Base-by-base conservation (phyloP, 495 filamentous ascomycete genomes). In the Daldinia decipiens region DNA sequence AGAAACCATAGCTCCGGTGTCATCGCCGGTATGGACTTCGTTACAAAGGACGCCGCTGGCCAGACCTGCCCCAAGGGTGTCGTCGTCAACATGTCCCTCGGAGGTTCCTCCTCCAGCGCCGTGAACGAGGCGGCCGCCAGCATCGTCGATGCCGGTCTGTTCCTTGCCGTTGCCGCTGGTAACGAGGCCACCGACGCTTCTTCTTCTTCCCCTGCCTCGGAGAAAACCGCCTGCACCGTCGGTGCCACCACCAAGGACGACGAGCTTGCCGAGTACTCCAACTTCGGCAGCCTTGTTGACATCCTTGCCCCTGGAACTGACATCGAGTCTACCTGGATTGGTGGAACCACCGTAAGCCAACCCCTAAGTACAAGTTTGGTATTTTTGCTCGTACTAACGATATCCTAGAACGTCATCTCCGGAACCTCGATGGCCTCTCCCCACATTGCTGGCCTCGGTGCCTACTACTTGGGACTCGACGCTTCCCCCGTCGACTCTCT, bases 391-490 rank as follows among this genome's bases (percentile, higher is more conserved):
- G 19, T 47, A 47, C 43, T 47, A 5, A 47, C 43, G 19, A 47
- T 47, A 47, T 47, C 43, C 43, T 12, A 47, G 43, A 47, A 47
- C 43, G 17, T 24, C 8, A 47, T 47, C 19, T 47, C 84, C 15
- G 88, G 87, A 36, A 90, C 88, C 17, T 83, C 80, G 1, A 86
- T 85, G 82, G 84, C 87, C 26, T 81, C 82, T 15, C 87, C 87
- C 24, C 87, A 90, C 55, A 79, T 89, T 73, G 82, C 81, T 13
- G 87, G 87, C 65, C 76, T 86, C 31, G 82, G 77, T 13, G 80
- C 84, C 8, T 88, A 87, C 76, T 78, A 84, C 58, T 79, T 86
- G 68, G 78, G 79, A 12, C 78, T 84, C 39, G 74, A 62, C 32
- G 74, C 70, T 9, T 67, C 76, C 54, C 77, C 79, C 21, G 65